These are phyloP conservation scores for Aphanomyces euteiches DNA, from an alignment of 352 stramenopile genomes.

Conservation along the genomic window DNA sequence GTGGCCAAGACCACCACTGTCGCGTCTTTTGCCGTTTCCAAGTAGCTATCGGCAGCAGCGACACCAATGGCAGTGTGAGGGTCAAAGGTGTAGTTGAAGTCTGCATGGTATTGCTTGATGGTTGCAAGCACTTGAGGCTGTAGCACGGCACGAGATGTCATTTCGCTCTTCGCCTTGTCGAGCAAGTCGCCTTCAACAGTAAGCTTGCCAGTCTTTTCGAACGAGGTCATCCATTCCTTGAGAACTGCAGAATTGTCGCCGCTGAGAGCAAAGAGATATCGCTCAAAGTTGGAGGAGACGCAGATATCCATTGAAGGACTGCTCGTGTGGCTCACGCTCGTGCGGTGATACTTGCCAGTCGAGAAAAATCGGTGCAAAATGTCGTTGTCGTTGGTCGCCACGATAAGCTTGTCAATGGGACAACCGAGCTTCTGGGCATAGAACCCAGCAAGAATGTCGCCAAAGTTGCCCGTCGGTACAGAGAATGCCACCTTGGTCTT, in stretches of 20 bases:
- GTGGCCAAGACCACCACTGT: conserved; percentile 94
- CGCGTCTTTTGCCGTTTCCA: conserved; percentile 51
- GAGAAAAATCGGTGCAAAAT: conserved; percentile 98
- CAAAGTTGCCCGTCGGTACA: conserved; percentile 99
- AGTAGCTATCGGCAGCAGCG: conserved; percentile 80
- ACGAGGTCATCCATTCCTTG: conserved; percentile 91
- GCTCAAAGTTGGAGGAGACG: conserved; percentile 99
- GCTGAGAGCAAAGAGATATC: conserved; percentile 95
- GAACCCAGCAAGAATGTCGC: conserved; percentile 97
- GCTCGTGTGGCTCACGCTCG: conserved; percentile 90
- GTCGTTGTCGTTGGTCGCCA: conserved; percentile 99
- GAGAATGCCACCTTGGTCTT: conserved; percentile 89
- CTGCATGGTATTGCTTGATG: conserved; percentile 90
- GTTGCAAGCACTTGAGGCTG: conserved; percentile 83
- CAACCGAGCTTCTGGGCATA: conserved; percentile 94
- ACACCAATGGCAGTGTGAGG: conserved; percentile 96
- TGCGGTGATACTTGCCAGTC: conserved; percentile 94
- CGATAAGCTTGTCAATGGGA: conserved; percentile 93
- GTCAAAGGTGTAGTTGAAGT: conserved; percentile 95
- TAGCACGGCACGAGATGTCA: conserved; percentile 87
- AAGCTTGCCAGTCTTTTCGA: conserved; percentile 93
- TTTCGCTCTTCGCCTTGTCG: conserved; percentile 87
- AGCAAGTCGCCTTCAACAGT: conserved; percentile 90
- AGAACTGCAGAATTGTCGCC: conserved; percentile 91
- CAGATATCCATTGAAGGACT: conserved; percentile 99